Base-by-base conservation (phyloP, 352 stramenopile species). In the Phytopythium aichiense region DNA sequence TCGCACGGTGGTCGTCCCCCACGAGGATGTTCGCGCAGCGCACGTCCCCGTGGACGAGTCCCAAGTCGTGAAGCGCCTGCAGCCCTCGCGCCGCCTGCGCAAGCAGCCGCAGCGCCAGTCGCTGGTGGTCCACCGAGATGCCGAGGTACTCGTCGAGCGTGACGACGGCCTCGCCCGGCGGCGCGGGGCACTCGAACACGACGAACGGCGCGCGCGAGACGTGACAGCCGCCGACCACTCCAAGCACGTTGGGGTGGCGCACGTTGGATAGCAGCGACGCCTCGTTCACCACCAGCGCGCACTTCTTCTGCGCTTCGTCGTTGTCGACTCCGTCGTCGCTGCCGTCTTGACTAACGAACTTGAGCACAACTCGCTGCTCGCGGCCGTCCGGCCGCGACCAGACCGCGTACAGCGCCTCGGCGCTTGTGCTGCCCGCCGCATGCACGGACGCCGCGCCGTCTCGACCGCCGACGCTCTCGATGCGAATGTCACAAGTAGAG, bases 1-100 rank as follows among this genome's bases (percentile, higher is more conserved):
- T 79, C 22, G 76, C 80, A 57, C 78, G 68, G 12, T 81, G 79
- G 60, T 90, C 78, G 52, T 76, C 67, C 35, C 77, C 79, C 45
- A 92, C 74, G 18, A 82, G 63, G 62, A 92, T 77, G 45, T 87
- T 81, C 5, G 71, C 66, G 31, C 77, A 84, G 40, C 75, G 76
- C 42, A 92, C 58, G 54, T 88, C 79, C 38, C 70, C 68, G 49
- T 88, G 81, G 4, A 76, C 65, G 20, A 88, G 52, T 1, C 69
- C 61, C 16, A 69, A 63, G 15, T 79, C 68, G 31, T 92, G 83
- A 16, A 92, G 51, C 42, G 80, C 87, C 68, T 82, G 63, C 2
- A 92, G 58, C 11, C 71, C 83, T 0, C 63, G 72, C 0, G 83
- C 79, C 6, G 66, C 73, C 49, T 90, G 78, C 15, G 69, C 62